These are phyloP conservation scores for Boletus hoseneyae DNA, from an alignment of 1,284 basidiomycete species.

Conservation along the genomic window DNA sequence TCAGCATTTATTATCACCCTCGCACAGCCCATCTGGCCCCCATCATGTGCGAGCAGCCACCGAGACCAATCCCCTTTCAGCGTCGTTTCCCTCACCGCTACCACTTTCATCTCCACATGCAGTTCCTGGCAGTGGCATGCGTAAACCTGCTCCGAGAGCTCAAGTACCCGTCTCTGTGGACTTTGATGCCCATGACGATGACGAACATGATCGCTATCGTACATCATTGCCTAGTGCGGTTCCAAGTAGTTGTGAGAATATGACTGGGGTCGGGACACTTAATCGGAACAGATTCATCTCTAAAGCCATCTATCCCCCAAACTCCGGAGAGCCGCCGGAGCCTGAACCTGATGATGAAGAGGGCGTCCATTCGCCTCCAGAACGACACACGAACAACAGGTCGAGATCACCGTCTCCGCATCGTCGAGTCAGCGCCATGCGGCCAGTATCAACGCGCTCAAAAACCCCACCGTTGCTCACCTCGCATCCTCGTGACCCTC, in stretches of 20 bases:
- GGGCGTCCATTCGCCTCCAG: conserved; percentile 13
- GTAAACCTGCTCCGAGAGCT: conserved; percentile 57
- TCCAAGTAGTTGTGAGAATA: conserved; percentile 48
- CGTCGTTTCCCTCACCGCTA: conserved; percentile 18
- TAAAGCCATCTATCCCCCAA: conserved; percentile 15
- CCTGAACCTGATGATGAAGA: conserved; percentile 17
- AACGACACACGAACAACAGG: conserved; percentile 9
- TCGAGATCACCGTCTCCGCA: conserved; percentile 32
- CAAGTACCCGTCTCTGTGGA: conserved; percentile 60
- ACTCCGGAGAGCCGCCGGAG: conserved; percentile 10
- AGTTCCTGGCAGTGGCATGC: conserved; percentile 34
- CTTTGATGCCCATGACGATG: conserved; percentile 38
- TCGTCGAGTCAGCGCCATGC: conserved; percentile 24
- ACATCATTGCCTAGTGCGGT: conserved; percentile 50
- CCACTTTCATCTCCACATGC: conserved; percentile 23
- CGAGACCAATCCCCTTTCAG: conserved; percentile 22
- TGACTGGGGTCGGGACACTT: conserved; percentile 60
- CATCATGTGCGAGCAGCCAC: conserved; percentile 21
- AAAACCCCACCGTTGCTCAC: conserved; percentile 34
- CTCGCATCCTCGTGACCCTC: conserved; percentile 30
- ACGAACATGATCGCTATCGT: conserved; percentile 36
- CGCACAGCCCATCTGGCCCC: conserved; percentile 17
- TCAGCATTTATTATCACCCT: conserved; percentile 26
- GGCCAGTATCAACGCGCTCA: conserved; percentile 31
- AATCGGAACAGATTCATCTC: conserved; percentile 28